Base-by-base conservation (phyloP, 2,329 filamentous ascomycete genomes). In the Fusarium stilboides region DNA sequence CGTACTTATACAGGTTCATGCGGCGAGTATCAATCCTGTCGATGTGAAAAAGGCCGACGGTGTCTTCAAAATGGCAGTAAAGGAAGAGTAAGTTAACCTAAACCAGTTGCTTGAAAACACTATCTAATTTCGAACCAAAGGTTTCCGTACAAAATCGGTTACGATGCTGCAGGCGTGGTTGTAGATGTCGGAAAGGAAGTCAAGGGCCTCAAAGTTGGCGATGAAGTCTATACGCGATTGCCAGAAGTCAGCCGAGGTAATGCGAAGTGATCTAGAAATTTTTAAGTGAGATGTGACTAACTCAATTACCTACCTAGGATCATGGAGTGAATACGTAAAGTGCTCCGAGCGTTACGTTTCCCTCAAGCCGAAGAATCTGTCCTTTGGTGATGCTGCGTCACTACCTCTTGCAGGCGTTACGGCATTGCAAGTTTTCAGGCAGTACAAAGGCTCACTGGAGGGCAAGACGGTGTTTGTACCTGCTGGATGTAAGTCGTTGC, bases 261-360 rank as follows among this genome's bases (percentile, higher is more conserved):
- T 28, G 8, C 12, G 1, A 5, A 0, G 2, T 15, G 6, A 4
- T 5, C 9, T 9, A 2, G 5, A 4, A 20, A n/a, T 19, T 8
- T 8, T 13, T 1, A 28, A 7, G 4, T 1, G n/a, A 12, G 6
- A 4, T 2, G 2, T 8, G 1, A 8, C 49, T 52, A 2, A 54
- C 12, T 4, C 19, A 2, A 17, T 13, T 8, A 2, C 2, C 19
- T 8, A 2, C 2, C 19, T 6, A 54, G 51, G 51, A 34, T 28
- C 51, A 2, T 54, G 51, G 51, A 54, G 51, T 3, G 51, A 54
- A 5, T 47, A 10, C 1, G 40, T 8, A 0, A 54, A 54, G 14
- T 47, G 51, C 5, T 2, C 51, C 13, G 28, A 47, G 10, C 1
- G 0, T 2, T 54, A 54, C 2, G 13, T 54, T 4, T 54, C 51